A percentile compares a stretch with the other conserved stretches of the same genome.
Evolutionary conservation across 257 asterid species (phyloP).

Genomic region (Orobanche coerulescens): DNA sequence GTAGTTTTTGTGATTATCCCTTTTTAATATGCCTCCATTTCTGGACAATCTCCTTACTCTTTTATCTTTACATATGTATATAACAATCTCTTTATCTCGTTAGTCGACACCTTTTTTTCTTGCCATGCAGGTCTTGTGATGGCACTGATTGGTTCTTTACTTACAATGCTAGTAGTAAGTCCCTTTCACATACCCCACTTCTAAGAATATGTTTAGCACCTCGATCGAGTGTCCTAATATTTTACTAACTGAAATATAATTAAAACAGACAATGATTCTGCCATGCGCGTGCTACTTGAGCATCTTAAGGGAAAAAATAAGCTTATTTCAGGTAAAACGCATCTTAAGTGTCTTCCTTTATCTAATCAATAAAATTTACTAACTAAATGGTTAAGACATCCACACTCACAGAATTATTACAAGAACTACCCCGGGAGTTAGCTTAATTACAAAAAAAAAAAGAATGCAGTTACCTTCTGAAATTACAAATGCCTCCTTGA

Average conservation of each 20-base stretch:
- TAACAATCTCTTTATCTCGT: not conserved
- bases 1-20: not conserved
- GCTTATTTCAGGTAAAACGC: constrained; percentile 47
- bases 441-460: not conserved
- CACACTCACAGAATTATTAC: too few relatives aligned
- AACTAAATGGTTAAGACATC: too few relatives aligned
- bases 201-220: not conserved
- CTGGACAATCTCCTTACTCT: not conserved
- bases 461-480: not conserved
- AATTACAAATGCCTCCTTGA: not conserved
- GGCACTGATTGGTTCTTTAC: constrained; percentile 82
- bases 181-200: not conserved
- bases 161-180: constrained; percentile 91
- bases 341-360: not conserved
- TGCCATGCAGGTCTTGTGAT: constrained; percentile 57
- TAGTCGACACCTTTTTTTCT: not conserved
- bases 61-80: not conserved
- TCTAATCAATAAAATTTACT: too few relatives aligned
- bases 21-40: not conserved
- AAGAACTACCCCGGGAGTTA: too few relatives aligned
- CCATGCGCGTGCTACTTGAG: constrained; percentile 90
- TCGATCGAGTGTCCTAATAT: not conserved
- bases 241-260: not conserved
- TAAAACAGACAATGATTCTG: constrained; percentile 64
- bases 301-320: constrained; percentile 59